Conservation (phyloP, 306 rosid genomes). For the Heteromeles arbutifolia region DNA sequence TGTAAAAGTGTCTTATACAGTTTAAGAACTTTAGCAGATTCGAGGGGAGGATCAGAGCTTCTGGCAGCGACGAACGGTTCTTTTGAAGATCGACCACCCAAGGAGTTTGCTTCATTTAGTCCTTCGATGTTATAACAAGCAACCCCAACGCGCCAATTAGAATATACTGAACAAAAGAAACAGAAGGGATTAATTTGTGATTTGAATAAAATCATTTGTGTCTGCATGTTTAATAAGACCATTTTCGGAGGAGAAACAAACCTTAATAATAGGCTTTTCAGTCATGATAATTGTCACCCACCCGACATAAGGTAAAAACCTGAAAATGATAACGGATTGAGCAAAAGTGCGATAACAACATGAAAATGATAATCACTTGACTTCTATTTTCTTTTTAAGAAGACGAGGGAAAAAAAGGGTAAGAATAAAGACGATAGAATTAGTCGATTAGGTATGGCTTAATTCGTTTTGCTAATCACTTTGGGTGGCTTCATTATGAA, state of each 20-base stretch:
- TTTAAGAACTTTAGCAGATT: conserved; percentile 24
- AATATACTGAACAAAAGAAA: conserved; percentile 51
- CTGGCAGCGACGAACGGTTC: background rate
- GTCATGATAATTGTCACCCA: conserved; percentile 98
- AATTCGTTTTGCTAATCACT: background rate
- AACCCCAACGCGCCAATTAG: conserved; percentile 70
- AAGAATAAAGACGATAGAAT: background rate
- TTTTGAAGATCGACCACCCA: conserved; percentile 9
- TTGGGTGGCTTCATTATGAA: background rate
- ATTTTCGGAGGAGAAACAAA: conserved; percentile 18
- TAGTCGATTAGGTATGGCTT: background rate
- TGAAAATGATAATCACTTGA: background rate
- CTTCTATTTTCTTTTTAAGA: background rate
- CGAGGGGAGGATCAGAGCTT: conserved; percentile 11
- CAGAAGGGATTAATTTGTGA: background rate
- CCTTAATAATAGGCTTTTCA: conserved; percentile 92
- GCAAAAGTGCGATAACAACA: background rate
- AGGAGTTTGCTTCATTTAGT: conserved; percentile 29
- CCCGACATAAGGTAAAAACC: conserved; percentile 90
- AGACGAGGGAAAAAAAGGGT: background rate
- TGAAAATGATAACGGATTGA: conserved; percentile 24
- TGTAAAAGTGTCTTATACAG: conserved; percentile 2
- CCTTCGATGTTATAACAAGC: conserved; percentile 76
- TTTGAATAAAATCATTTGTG: background rate
- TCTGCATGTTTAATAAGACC: background rate